phyloP scores from a whole-genome alignment of 768 basidiomycete species.

The Macrolepiota albuminosa region DNA sequence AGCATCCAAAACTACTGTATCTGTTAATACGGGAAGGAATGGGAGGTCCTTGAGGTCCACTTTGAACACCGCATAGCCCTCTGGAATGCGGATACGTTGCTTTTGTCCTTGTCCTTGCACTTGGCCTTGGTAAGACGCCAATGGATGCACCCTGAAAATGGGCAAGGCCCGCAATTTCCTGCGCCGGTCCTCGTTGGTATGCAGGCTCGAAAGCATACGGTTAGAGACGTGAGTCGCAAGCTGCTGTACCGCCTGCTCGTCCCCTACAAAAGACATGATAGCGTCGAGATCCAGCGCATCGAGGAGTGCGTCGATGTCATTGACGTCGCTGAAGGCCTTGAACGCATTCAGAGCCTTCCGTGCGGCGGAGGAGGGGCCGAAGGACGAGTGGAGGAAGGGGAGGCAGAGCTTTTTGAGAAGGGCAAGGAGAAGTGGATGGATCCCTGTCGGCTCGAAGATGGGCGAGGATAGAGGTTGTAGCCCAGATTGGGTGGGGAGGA shows the following conservation, averaged over 20 bases:
- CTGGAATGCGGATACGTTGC: slow-evolving; percentile 1
- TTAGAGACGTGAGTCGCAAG: background rate
- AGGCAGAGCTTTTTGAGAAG: slow-evolving; percentile 26
- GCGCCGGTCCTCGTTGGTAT: background rate
- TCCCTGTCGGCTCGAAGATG: slow-evolving; percentile 23
- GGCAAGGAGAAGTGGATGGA: slow-evolving; percentile 17
- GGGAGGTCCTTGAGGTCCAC: slow-evolving; percentile 17
- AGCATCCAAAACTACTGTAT: slow-evolving; percentile 25
- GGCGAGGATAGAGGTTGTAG: slow-evolving; percentile 19
- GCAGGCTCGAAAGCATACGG: background rate
- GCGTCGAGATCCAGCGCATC: slow-evolving; percentile 15
- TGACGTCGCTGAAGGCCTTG: slow-evolving; percentile 16
- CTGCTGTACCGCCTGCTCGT: background rate
- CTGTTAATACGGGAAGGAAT: slow-evolving; percentile 21
- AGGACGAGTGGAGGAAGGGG: slow-evolving; percentile 26
- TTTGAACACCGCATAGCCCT: background rate
- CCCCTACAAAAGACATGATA: background rate
- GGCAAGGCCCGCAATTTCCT: slow-evolving; percentile 5
- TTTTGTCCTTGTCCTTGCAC: background rate
- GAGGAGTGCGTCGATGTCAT: slow-evolving; percentile 27
- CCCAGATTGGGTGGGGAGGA: slow-evolving; percentile 30
- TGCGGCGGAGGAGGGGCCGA: slow-evolving; percentile 12
- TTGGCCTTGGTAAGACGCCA: background rate
- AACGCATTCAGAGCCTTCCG: slow-evolving; percentile 17
- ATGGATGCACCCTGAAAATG: background rate